Percentiles rank a stretch among this genome's conserved stretches.
phyloP scores from a whole-genome alignment of 1,284 basidiomycete species.

The Malassezia sympodialis region DNA sequence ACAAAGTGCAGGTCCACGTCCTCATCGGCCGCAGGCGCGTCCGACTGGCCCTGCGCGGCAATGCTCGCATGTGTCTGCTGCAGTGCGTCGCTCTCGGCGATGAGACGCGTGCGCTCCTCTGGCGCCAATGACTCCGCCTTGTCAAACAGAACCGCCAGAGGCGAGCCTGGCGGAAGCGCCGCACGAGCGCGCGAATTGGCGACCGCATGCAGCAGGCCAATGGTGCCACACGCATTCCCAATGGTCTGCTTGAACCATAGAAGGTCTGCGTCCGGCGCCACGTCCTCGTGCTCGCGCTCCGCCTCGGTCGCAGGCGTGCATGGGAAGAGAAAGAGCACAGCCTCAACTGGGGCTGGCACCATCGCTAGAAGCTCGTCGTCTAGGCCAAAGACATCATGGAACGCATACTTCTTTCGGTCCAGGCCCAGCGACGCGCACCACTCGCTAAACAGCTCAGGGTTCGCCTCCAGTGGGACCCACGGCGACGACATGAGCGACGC shows the following conservation, averaged over 20 bases:
- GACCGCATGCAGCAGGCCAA: slow-evolving; percentile 45
- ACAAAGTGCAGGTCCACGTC: slow-evolving; percentile 46
- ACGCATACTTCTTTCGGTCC: slow-evolving; percentile 47
- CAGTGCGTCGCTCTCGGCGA: slow-evolving; percentile 25
- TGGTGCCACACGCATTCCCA: slow-evolving; percentile 48
- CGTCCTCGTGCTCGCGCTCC: slow-evolving; percentile 22
- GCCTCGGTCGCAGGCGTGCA: slow-evolving; percentile 46
- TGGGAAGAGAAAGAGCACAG: slow-evolving; percentile 52
- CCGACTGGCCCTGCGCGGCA: slow-evolving; percentile 36
- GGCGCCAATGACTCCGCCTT: slow-evolving; percentile 21
- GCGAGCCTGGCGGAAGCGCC: slow-evolving; percentile 22
- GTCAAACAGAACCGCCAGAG: slow-evolving; percentile 29
- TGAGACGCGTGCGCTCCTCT: slow-evolving; percentile 19
- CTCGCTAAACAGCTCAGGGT: slow-evolving; percentile 43
- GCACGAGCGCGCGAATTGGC: slow-evolving; percentile 32
- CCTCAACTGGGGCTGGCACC: slow-evolving; percentile 51
- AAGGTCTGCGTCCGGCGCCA: slow-evolving; percentile 11
- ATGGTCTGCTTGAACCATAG: slow-evolving; percentile 47
- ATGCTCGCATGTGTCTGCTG: slow-evolving; percentile 29
- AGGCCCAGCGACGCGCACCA: slow-evolving; percentile 39
- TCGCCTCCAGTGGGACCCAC: slow-evolving; percentile 48
- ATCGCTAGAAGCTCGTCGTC: slow-evolving; percentile 52
- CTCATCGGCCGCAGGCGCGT: slow-evolving; percentile 37
- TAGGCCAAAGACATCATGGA: slow-evolving; percentile 52
- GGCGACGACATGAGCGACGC: slow-evolving; percentile 5